These are phyloP conservation scores for Lunularia cruciata DNA, from an alignment of 225 moss, liverwort and hornwort genomes.

Conservation along the genomic window DNA sequence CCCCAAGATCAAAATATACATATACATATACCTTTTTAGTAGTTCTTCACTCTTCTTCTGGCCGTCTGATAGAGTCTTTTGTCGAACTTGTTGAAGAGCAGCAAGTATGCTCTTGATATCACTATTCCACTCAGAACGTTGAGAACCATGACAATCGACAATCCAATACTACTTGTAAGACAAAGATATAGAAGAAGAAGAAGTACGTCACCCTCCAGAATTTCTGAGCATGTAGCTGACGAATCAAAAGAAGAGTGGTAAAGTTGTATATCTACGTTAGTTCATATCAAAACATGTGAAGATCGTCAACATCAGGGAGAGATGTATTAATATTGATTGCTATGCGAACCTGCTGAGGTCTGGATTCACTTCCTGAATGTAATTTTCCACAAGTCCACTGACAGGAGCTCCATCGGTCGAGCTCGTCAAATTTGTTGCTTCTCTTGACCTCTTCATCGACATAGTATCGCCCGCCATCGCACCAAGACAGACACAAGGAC, in stretches of 20 bases:
- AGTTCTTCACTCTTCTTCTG: conserved; percentile 46
- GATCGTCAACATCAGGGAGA: no score
- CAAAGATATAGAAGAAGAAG: neutral
- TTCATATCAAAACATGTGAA: no score
- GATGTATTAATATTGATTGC: no score
- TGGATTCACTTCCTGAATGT: neutral
- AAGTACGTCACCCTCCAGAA: neutral
- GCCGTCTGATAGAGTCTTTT: conserved; percentile 48
- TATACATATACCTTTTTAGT: conserved; percentile 31
- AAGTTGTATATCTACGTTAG: no score
- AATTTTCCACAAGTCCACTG: no score
- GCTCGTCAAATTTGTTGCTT: conserved; percentile 2
- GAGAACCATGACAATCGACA: neutral
- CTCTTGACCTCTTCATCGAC: conserved; percentile 33
- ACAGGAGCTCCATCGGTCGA: neutral
- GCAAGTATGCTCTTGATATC: conserved; percentile 52
- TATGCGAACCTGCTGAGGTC: neutral
- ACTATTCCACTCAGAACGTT: conserved; percentile 20
- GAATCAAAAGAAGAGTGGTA: neutral
- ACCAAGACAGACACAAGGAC: neutral
- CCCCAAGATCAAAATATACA: no score
- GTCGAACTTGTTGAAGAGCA: conserved; percentile 56
- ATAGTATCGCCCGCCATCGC: conserved; percentile 32
- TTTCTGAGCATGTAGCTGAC: neutral
- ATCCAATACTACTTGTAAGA: neutral